A percentile compares a stretch with the other conserved stretches of the same genome.
Evolutionary conservation across 2,329 filamentous ascomycete genomes (phyloP).

Genomic region (Talaromyces piceae): DNA sequence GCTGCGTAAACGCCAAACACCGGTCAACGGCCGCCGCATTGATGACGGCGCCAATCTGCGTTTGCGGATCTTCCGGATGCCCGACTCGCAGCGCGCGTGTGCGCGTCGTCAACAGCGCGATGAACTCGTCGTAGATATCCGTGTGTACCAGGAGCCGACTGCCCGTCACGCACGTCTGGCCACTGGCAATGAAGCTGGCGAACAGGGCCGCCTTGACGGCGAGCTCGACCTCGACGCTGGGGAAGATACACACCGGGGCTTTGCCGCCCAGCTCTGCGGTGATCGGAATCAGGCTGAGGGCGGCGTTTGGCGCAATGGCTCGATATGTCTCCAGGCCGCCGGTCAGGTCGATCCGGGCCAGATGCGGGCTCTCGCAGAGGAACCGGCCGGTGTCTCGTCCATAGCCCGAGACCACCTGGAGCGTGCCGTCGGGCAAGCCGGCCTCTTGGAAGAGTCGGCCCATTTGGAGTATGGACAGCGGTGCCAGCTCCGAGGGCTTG

Average conservation of each 20-base stretch:
- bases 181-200: conserved; percentile 46
- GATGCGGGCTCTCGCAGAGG: conserved; percentile 32
- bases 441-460: conserved; percentile 35
- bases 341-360: conserved; percentile 20
- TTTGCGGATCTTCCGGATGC: conserved; percentile 48
- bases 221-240: conserved; percentile 15
- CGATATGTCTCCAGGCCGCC: conserved; percentile 17
- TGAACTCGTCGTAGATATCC: conserved; percentile 35
- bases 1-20: conserved; percentile 33
- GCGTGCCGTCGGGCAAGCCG: conserved; percentile 36
- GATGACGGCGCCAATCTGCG: conserved; percentile 59
- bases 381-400: conserved; percentile 47
- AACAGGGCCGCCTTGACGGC: conserved; percentile 25
- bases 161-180: conserved; percentile 51
- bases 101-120: conserved; percentile 37
- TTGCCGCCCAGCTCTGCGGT: conserved; percentile 22
- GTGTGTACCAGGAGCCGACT: conserved; percentile 47
- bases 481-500: conserved; percentile 36
- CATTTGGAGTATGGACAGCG: conserved; percentile 35
- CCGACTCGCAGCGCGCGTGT: conserved; percentile 50
- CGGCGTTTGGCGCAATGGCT: conserved; percentile 16
- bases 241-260: conserved; percentile 20
- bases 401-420: conserved; percentile 36
- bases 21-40: conserved; percentile 38
- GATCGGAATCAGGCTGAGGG: conserved; percentile 16